Evolutionary conservation across 768 basidiomycete genomes (phyloP), one percentile per base, ranked within the genome.

Genomic region (Suillus tomentosus): DNA sequence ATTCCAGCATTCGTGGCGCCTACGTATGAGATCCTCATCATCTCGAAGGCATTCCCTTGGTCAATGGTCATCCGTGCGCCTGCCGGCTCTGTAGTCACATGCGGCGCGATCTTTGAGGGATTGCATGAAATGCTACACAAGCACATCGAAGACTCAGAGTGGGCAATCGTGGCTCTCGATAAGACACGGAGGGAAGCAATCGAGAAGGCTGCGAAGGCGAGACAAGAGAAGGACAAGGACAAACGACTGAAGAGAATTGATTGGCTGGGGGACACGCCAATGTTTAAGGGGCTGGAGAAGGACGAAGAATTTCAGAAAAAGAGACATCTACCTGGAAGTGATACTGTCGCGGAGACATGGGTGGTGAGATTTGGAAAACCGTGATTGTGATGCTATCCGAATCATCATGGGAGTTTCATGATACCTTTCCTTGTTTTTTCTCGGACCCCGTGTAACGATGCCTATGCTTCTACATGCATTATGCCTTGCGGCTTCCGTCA

Each of bases 31-130:
- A 66, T 89, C 64, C 84, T 84, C 13, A 78, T 91, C 54, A 77
- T 89, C 64, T 88, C 82, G 17, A 84, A 83, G 61, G 73, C 80
- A 3, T 89, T 90, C 72, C 89, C 89, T 0, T 90, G 89, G 89
- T 69, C 80, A 5, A 81, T 89, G 67, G 84, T 88, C 22, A 82
- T 91, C 64, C 76, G 77, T 24, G 76, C 76, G 19, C 71, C 73
- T 0, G 40, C 66, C 0, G 72, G 73, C 5, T 68, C 75, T 3
- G 39, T 69, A 22, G 64, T 81, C 54, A 86, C 86, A 2, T 86
- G 85, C 64, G 78, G 80, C 56, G 78, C 79, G 22, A 75, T 91
- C 5, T 88, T 88, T 79, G 82, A 84, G 37, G 84, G 80, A 3
- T 45, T 91, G 22, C 76, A 85, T 63, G 67, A 74, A 6, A 68